Evolutionary conservation across 78 protist species (phyloP).

Genomic region (Dictyostelium purpureum): DNA sequence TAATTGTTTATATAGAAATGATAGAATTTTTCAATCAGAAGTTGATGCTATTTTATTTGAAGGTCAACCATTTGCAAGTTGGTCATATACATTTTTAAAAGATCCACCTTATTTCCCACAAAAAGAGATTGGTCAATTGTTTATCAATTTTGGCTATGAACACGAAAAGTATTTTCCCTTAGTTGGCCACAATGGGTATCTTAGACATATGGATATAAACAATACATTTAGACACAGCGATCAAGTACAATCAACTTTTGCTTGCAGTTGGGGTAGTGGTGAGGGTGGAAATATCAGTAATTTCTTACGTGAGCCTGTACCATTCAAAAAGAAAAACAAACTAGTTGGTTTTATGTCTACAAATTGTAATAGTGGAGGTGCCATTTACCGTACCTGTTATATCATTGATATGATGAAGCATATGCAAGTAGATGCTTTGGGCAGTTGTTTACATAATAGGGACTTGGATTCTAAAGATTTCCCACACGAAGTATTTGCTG

Average conservation of each 20-base stretch:
- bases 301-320: background rate
- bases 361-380: conserved; percentile 69
- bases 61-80: conserved; percentile 63
- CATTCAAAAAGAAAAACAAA: background rate
- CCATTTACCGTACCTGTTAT: conserved; percentile 57
- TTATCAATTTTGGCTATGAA: conserved; percentile 61
- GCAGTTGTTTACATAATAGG: conserved; percentile 32
- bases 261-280: conserved; percentile 48
- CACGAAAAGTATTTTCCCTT: conserved; percentile 70
- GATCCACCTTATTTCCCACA: conserved; percentile 50
- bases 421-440: conserved; percentile 38
- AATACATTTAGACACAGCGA: background rate
- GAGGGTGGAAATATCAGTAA: conserved; percentile 38
- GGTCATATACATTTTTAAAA: conserved; percentile 41
- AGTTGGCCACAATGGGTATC: background rate
- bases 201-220: conserved; percentile 32
- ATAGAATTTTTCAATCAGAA: background rate
- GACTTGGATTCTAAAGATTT: conserved; percentile 25
- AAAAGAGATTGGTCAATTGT: conserved; percentile 36
- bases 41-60: conserved; percentile 45
- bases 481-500: conserved; percentile 10
- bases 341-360: conserved; percentile 56
- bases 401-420: conserved; percentile 11
- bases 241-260: conserved; percentile 33
- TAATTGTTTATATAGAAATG: conserved; percentile 8